These are phyloP conservation scores for Trypanosoma boissoni DNA, from an alignment of 208 protist species.

Conservation along the genomic window DNA sequence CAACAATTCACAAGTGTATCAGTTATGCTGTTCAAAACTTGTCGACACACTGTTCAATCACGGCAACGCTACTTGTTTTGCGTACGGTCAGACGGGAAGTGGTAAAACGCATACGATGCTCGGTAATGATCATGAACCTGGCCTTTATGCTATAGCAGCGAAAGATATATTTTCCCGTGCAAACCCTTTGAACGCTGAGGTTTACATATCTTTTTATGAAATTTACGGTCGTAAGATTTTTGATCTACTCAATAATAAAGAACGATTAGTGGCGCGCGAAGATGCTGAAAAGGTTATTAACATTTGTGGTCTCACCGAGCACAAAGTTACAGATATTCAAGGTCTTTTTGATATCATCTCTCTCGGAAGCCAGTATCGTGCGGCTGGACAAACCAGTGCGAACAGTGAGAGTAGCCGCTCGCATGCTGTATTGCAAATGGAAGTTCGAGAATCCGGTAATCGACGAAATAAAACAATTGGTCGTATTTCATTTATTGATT, in stretches of 20 bases:
- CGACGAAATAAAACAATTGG: constrained; percentile 71
- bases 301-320: constrained; percentile 94
- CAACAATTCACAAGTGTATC: constrained; percentile 93
- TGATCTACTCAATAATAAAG: constrained; percentile 94
- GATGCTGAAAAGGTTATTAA: constrained; percentile 94
- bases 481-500: constrained; percentile 98
- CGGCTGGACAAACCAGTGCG: constrained; percentile 89
- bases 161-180: constrained; percentile 92
- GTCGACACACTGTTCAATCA: constrained; percentile 95
- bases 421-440: constrained; percentile 91
- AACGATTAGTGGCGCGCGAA: constrained; percentile 92
- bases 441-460: constrained; percentile 53
- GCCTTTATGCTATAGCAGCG: constrained; percentile 94
- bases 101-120: constrained; percentile 95
- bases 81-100: constrained; percentile 97
- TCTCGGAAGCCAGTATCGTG: constrained; percentile 78
- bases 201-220: constrained; percentile 94
- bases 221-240: constrained; percentile 97
- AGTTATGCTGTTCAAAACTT: constrained; percentile 90
- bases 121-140: constrained; percentile 76
- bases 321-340: constrained; percentile 70
- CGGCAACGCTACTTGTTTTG: constrained; percentile 96
- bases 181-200: constrained; percentile 45
- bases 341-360: constrained; percentile 92
- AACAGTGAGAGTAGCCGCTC: constrained; percentile 92